A percentile compares a stretch with the other conserved stretches of the same genome.
Conservation (phyloP, 2,329 filamentous ascomycete genomes). For the Fusarium miscanthi region DNA sequence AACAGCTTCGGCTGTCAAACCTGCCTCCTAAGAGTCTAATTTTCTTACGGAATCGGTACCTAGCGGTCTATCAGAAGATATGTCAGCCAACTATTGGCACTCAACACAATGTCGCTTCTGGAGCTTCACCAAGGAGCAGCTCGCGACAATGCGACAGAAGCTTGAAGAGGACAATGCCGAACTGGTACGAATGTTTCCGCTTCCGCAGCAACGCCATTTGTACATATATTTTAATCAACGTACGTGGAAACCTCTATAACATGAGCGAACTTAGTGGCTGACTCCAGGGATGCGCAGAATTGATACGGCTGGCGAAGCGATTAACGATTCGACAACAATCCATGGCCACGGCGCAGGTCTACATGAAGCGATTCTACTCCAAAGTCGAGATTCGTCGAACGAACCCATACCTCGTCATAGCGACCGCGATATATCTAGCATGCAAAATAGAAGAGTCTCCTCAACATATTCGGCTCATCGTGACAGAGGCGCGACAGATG, state of each 20-base stretch:
- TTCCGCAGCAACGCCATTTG: constrained; percentile 84
- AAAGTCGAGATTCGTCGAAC: constrained; percentile 91
- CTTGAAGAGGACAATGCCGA: constrained; percentile 81
- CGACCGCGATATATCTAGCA: constrained; percentile 93
- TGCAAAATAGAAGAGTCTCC: constrained; percentile 99
- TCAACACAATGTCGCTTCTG: constrained; percentile 92
- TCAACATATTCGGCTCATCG: constrained; percentile 92
- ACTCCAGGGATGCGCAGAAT: constrained; percentile 62
- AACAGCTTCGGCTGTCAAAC: constrained; percentile 11
- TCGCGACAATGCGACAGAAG: constrained; percentile 78
- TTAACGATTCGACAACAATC: constrained; percentile 90
- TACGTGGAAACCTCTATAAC: constrained; percentile 56
- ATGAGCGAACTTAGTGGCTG: neutral
- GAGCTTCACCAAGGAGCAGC: constrained; percentile 87
- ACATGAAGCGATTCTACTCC: constrained; percentile 92
- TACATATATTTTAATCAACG: constrained; percentile 94
- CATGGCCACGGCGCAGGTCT: constrained; percentile 92
- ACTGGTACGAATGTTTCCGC: constrained; percentile 80
- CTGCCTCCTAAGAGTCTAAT: neutral
- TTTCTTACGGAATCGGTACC: constrained; percentile 5
- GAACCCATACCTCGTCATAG: constrained; percentile 91
- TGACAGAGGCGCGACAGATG: constrained; percentile 84
- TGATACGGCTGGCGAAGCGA: constrained; percentile 85
- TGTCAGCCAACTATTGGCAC: constrained; percentile 97
- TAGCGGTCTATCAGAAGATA: constrained; percentile 52